Percentiles rank a stretch among this genome's conserved stretches.
These are phyloP conservation scores for Lactifluus volemus DNA, from an alignment of 768 basidiomycete genomes.

Conservation along the genomic window DNA sequence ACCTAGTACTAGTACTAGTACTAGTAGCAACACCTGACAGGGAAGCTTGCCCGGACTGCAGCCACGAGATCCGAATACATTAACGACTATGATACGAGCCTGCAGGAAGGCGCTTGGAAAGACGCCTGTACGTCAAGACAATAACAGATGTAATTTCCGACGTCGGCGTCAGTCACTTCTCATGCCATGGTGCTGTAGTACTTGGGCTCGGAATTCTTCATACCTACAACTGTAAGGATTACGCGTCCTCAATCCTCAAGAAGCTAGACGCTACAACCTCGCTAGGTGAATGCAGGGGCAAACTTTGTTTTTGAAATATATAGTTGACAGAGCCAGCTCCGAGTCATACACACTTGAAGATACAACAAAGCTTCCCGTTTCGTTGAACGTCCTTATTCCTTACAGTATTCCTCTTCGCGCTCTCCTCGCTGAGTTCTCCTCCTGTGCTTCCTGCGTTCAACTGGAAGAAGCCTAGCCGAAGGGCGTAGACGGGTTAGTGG, in stretches of 20 bases:
- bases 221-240: neutral
- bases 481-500: neutral
- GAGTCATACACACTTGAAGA: neutral
- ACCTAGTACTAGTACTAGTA: no score
- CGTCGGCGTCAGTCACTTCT: no score
- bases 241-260: neutral
- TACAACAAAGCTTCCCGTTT: neutral
- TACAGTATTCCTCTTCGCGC: neutral
- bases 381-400: neutral
- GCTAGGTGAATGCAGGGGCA: neutral
- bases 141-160: no score
- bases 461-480: neutral
- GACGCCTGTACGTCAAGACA: no score
- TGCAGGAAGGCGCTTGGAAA: no score
- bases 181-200: neutral
- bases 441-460: neutral
- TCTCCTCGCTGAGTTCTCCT: slow-evolving; percentile 7
- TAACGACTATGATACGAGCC: no score
- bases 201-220: neutral
- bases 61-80: no score
- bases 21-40: no score
- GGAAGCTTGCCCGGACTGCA: no score
- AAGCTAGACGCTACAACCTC: neutral
- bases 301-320: neutral
- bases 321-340: neutral